Evolutionary conservation across 2,329 filamentous ascomycete species (phyloP).

Genomic region (Colletotrichum lini): DNA sequence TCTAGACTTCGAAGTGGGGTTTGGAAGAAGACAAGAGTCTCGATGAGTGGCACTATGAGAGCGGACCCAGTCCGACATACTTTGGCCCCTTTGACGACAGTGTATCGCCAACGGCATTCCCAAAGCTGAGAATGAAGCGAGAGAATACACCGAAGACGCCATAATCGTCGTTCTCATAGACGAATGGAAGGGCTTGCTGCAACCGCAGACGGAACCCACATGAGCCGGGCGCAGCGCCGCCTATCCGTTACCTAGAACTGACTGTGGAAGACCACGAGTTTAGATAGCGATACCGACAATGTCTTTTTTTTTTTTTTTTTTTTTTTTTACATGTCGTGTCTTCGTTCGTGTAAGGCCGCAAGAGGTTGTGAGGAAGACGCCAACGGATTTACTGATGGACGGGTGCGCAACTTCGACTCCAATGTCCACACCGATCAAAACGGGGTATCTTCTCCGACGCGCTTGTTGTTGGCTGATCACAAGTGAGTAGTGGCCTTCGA

Average conservation of each 20-base stretch:
- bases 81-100: not conserved
- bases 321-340: not conserved
- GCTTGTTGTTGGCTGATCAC: not conserved
- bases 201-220: not conserved
- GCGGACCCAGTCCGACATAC: not conserved
- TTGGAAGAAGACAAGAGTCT: slow-evolving; percentile 7
- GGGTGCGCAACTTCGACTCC: no score
- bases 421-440: not conserved
- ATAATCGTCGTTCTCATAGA: not conserved
- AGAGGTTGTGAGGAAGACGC: not conserved
- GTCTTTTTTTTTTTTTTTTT: not conserved
- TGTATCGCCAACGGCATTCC: not conserved
- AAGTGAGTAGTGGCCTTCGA: not conserved
- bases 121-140: not conserved
- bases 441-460: not conserved
- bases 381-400: not conserved
- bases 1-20: not conserved
- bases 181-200: not conserved
- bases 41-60: not conserved
- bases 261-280: not conserved
- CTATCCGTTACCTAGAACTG: no score
- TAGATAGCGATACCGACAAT: not conserved
- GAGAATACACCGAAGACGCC: not conserved
- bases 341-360: slow-evolving; percentile 4
- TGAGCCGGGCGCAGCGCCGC: no score